Base-by-base conservation (phyloP, 768 basidiomycete genomes). In the Russula sp. region DNA sequence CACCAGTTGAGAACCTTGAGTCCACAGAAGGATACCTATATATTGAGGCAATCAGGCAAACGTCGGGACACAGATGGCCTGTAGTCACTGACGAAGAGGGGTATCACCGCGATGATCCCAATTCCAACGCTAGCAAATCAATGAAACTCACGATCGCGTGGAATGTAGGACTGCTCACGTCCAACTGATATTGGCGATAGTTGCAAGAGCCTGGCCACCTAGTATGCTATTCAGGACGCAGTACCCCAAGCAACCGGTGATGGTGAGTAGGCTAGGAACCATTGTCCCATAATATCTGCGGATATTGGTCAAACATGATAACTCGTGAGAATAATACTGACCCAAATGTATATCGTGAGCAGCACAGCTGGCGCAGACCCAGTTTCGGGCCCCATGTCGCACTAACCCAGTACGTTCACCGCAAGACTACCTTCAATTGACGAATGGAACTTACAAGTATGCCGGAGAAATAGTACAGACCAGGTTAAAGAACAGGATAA, bases 281-380 rank as follows among this genome's bases (percentile, higher is more conserved):
- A 79, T 75, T 8, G 80, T 76, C 16, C 81, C 86, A 59, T 79
- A 85, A 68, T 80, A 82, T 14, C 87, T 86, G 67, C 51, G 69
- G 72, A 67, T 16, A 16, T 34, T 8, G 13, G 11, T 49, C 35
- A 18, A 48, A 3, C 36, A 18, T 5, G 5, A 34, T 58, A 14
- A 34, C 49, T 1, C 6, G 25, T 2, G 0, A 56, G 56, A 6
- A 22, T 14, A 35, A 73, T 69, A 69, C 74, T 8, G 14, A 79
- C 79, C 83, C 83, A 66, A 83, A 82, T 58, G 74, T 79, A 69
- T 83, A 85, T 29, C 83, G 74, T 3, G 90, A 85, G 47, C 83
- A 81, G 25, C 90, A 83, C 88, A 94, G 91, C 67, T 93, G 87
- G 20, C 90, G 80, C 69, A 87, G 81, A 11, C 93, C 93, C 0